Evolutionary conservation across 768 basidiomycete genomes (phyloP).

Genomic region (Tylopilus cervinicoccineus): DNA sequence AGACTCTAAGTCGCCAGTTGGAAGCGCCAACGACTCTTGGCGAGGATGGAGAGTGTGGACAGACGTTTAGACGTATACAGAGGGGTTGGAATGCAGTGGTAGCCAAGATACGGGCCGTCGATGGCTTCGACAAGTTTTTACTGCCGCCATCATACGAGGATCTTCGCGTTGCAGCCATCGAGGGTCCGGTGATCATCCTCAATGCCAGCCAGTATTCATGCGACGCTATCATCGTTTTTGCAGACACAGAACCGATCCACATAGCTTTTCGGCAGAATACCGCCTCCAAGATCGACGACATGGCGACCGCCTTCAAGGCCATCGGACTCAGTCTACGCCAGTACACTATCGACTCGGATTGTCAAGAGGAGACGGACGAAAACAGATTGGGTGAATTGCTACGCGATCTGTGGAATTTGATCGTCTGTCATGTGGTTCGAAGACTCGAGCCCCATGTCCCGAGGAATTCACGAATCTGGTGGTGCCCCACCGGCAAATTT

Average conservation of each 20-base stretch:
- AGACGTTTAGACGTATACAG: conserved; percentile 17
- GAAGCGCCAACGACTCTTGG: conserved; percentile 12
- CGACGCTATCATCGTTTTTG: conserved; percentile 23
- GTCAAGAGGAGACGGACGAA: neutral
- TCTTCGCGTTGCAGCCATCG: conserved; percentile 14
- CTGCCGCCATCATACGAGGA: conserved; percentile 17
- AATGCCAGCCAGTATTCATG: conserved; percentile 24
- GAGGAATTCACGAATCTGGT: conserved; percentile 26
- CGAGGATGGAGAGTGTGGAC: conserved; percentile 9
- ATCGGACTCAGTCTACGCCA: neutral
- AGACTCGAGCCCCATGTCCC: conserved; percentile 12
- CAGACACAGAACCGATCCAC: conserved; percentile 7
- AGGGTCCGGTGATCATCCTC: conserved; percentile 33
- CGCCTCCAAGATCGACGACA: neutral
- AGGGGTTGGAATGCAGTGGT: conserved; percentile 25
- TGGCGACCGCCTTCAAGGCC: conserved; percentile 4
- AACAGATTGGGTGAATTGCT: conserved; percentile 7
- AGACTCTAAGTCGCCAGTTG: conserved; percentile 17
- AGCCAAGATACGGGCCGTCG: conserved; percentile 23
- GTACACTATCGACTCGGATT: neutral
- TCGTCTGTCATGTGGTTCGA: conserved; percentile 22
- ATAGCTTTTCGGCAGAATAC: conserved; percentile 9
- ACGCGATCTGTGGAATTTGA: conserved; percentile 24
- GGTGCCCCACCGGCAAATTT: conserved; percentile 27
- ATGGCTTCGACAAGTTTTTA: conserved; percentile 24